Percentiles rank a stretch among this genome's conserved stretches.
These are phyloP conservation scores for Physaria fendleri DNA, from an alignment of 345 rosid genomes.

Conservation along the genomic window DNA sequence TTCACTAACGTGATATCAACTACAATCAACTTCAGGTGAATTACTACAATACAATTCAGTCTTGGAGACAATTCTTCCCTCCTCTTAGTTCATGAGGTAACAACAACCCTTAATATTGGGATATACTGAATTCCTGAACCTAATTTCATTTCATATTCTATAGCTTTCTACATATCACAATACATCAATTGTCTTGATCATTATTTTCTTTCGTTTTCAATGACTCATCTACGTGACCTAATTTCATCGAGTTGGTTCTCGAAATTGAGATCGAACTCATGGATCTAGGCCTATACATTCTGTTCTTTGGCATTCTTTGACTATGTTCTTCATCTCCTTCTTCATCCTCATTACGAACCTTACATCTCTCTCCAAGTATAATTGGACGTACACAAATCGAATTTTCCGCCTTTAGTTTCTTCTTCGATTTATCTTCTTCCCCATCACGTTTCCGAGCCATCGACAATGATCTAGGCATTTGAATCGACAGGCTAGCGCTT, in stretches of 20 bases:
- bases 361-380: constrained; percentile 69
- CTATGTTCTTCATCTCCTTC: constrained; percentile 21
- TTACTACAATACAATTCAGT: too few relatives aligned
- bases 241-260: constrained; percentile 30
- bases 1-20: too few relatives aligned
- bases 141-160: not conserved
- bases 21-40: too few relatives aligned
- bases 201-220: not conserved
- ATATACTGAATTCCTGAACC: too few relatives aligned
- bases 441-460: constrained; percentile 4
- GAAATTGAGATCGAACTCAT: constrained; percentile 34
- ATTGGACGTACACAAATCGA: constrained; percentile 56
- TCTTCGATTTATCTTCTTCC: constrained; percentile 14
- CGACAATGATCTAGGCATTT: constrained; percentile 37
- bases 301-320: constrained; percentile 38
- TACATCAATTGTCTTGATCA: not conserved
- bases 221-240: constrained; percentile 13
- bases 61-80: too few relatives aligned
- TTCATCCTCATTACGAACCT: constrained; percentile 27
- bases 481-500: constrained; percentile 20
- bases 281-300: constrained; percentile 39
- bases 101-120: too few relatives aligned
- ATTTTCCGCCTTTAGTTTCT: constrained; percentile 40
- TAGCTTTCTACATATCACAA: not conserved
- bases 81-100: too few relatives aligned